Evolutionary conservation across 2,329 filamentous ascomycete genomes (phyloP).

Genomic region (Exophiala aquamarina): DNA sequence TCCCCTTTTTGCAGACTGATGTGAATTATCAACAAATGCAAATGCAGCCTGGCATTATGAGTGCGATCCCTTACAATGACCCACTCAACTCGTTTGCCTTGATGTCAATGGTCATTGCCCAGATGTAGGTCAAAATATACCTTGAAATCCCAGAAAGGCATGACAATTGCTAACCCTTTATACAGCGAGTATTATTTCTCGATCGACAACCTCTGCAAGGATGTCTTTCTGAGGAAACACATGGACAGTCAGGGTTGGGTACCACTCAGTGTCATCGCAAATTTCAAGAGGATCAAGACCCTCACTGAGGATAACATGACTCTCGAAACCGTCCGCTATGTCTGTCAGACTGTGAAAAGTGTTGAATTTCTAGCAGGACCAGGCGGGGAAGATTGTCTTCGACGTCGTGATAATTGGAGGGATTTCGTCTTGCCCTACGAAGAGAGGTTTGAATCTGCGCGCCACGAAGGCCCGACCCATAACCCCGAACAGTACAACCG

Average conservation of each 20-base stretch:
- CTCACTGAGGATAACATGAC: conserved; percentile 61
- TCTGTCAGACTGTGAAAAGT: conserved; percentile 68
- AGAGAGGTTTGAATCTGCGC: conserved; percentile 70
- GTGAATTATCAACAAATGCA: conserved; percentile 55
- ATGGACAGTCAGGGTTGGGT: conserved; percentile 98
- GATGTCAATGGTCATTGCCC: conserved; percentile 59
- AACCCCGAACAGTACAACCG: conserved; percentile 10
- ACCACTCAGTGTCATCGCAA: conserved; percentile 71
- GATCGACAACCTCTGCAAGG: conserved; percentile 90
- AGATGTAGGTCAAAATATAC: conserved; percentile 48
- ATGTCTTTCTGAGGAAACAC: conserved; percentile 79
- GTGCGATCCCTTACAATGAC: conserved; percentile 57
- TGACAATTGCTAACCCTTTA: conserved; percentile 11
- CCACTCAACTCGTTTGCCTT: conserved; percentile 59
- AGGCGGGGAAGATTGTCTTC: conserved; percentile 76
- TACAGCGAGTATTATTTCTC: conserved; percentile 94
- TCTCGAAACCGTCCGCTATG: conserved; percentile 69
- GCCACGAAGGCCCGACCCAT: conserved; percentile 64
- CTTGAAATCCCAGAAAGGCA: background rate
- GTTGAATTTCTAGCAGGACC: conserved; percentile 75
- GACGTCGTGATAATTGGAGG: conserved; percentile 73
- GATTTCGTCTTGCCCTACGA: conserved; percentile 73
- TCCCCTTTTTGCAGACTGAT: conserved; percentile 30
- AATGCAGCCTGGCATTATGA: conserved; percentile 46
- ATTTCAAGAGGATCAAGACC: conserved; percentile 81